Conservation (phyloP, 1,284 basidiomycete genomes). For the Anthracocystis panici-leucophaei region DNA sequence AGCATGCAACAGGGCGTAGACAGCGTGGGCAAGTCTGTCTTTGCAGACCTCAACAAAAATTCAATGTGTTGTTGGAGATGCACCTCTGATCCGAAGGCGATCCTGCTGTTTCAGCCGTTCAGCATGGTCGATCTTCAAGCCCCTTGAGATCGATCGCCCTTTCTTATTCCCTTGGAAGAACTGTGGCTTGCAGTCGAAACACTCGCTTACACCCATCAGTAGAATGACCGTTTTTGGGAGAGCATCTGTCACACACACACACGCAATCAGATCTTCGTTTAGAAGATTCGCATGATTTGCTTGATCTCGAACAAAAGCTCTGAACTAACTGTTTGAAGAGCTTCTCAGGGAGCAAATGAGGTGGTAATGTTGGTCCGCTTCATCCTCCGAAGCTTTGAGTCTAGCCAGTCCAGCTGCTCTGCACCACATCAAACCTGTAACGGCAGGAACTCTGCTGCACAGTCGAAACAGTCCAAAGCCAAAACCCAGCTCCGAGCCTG, state of each 20-base stretch:
- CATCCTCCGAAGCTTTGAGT: background rate
- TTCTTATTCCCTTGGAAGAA: too few species aligned
- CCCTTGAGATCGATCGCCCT: background rate
- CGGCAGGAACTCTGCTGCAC: too few species aligned
- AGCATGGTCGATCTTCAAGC: background rate
- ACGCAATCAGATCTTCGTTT: background rate
- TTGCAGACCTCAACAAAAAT: too few species aligned
- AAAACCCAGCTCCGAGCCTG: background rate
- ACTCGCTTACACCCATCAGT: too few species aligned
- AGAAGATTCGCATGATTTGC: background rate
- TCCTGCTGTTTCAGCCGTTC: background rate
- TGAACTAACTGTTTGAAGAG: background rate
- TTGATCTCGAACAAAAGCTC: background rate
- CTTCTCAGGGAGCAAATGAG: background rate
- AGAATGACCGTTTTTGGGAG: too few species aligned
- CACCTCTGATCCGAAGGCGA: background rate
- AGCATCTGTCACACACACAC: too few species aligned
- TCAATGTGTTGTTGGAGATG: background rate
- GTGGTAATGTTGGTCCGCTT: constrained; percentile 1
- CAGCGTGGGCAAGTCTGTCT: too few species aligned
- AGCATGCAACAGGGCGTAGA: background rate
- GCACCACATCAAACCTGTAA: background rate
- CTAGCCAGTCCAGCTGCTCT: background rate
- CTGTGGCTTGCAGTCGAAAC: too few species aligned
- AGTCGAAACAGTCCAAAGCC: too few species aligned